Evolutionary conservation across 1,284 basidiomycete species (phyloP).

Genomic region (Phylloboletellus chloephorus): DNA sequence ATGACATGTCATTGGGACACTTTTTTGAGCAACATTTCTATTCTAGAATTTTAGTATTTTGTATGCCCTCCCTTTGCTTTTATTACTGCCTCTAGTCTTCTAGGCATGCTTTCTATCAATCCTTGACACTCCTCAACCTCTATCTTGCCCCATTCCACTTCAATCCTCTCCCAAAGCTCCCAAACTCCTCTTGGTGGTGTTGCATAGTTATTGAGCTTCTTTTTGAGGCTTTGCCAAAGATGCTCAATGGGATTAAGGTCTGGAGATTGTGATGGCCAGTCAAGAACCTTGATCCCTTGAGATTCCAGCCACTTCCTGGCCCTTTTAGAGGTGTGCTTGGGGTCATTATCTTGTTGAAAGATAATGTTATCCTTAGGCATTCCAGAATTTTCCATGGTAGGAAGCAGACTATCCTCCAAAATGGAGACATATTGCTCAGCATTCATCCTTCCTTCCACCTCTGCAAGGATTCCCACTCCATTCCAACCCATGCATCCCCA

Average conservation of each 20-base stretch:
- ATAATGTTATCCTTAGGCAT: constrained; percentile 5
- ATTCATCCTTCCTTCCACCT: constrained; percentile 1
- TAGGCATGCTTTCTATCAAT: no score
- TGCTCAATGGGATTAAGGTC: neutral
- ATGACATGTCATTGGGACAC: no score
- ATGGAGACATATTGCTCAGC: constrained; percentile 7
- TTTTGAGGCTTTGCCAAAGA: constrained; percentile 1
- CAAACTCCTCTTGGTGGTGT: no score
- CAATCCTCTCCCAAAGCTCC: no score
- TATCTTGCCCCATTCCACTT: no score
- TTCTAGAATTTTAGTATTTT: no score
- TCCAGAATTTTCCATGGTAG: constrained; percentile 1
- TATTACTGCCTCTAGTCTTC: no score
- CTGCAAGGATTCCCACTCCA: neutral
- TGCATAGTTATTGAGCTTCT: no score
- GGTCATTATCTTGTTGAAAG: neutral
- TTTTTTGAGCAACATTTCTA: no score
- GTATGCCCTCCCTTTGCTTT: no score
- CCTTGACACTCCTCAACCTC: no score
- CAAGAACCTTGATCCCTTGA: neutral
- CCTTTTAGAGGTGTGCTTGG: constrained; percentile 1
- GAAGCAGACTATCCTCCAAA: constrained; percentile 3
- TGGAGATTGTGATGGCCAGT: constrained; percentile 1
- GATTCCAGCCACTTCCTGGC: neutral
- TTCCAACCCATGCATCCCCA: no score